Evolutionary conservation across 1,139 yeast genomes (phyloP).

Genomic region (Pichia kudriavzevii): DNA sequence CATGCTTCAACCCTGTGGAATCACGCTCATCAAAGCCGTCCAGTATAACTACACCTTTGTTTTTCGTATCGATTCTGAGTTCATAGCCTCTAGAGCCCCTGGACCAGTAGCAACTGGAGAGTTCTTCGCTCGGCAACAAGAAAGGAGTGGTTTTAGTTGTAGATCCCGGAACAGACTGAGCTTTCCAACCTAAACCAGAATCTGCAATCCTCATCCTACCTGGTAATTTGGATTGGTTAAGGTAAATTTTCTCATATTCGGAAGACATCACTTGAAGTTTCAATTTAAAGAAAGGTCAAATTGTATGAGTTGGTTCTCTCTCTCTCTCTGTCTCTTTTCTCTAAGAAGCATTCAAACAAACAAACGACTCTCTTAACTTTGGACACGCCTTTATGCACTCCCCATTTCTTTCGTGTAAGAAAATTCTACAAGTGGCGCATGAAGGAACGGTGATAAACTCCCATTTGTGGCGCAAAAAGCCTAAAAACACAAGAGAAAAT

Average conservation of each 20-base stretch:
- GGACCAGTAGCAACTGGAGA: conserved; percentile 80
- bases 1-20: conserved; percentile 71
- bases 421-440: no score
- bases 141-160: conserved; percentile 63
- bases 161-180: conserved; percentile 46
- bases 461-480: no score
- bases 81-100: conserved; percentile 91
- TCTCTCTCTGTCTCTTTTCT: not conserved
- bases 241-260: conserved; percentile 79
- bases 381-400: no score
- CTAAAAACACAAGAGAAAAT: no score
- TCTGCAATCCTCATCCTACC: conserved; percentile 95
- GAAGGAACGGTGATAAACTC: no score
- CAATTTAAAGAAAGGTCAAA: no score
- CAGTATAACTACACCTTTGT: conserved; percentile 74
- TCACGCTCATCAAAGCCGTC: conserved; percentile 91
- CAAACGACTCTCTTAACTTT: no score
- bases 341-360: no score
- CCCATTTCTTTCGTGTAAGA: no score
- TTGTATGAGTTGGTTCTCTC: not conserved
- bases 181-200: conserved; percentile 97
- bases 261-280: conserved; percentile 28
- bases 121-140: conserved; percentile 76
- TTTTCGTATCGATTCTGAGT: conserved; percentile 79
- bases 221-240: conserved; percentile 73